Evolutionary conservation across 2,329 filamentous ascomycete species (phyloP).

Genomic region (Canariomyces notabilis): DNA sequence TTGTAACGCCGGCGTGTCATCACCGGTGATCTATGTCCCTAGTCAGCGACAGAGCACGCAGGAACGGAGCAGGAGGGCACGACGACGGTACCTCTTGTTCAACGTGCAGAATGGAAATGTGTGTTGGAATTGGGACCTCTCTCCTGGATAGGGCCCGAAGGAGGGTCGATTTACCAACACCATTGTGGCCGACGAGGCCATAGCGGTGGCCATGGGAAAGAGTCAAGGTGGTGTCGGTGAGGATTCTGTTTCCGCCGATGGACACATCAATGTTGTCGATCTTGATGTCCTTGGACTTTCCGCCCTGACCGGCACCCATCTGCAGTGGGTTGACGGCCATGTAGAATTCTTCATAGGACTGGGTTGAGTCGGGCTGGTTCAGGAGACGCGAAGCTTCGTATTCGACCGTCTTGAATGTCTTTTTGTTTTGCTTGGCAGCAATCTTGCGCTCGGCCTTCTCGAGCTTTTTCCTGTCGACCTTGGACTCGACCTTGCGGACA

Average conservation of each 20-base stretch:
- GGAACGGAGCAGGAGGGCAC: background rate
- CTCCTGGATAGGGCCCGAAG: conserved; percentile 84
- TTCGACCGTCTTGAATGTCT: conserved; percentile 95
- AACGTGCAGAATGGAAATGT: conserved; percentile 98
- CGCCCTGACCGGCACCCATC: conserved; percentile 62
- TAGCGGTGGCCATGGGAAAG: conserved; percentile 90
- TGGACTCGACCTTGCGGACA: conserved; percentile 88
- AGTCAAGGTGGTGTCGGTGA: conserved; percentile 85
- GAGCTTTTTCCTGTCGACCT: conserved; percentile 96
- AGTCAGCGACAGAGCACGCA: conserved; percentile 10
- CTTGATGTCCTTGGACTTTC: conserved; percentile 99
- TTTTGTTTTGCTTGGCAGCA: conserved; percentile 96
- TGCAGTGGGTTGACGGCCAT: conserved; percentile 98
- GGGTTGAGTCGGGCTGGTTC: conserved; percentile 71
- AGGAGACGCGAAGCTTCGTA: conserved; percentile 92
- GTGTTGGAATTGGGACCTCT: conserved; percentile 91
- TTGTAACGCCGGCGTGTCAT: conserved; percentile 91
- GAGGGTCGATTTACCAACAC: conserved; percentile 96
- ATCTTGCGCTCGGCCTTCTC: conserved; percentile 98
- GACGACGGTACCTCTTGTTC: conserved; percentile 76
- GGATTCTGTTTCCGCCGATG: conserved; percentile 81
- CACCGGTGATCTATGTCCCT: conserved; percentile 71
- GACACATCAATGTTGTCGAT: conserved; percentile 93
- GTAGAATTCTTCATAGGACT: conserved; percentile 99
- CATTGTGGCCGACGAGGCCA: conserved; percentile 97